Evolutionary conservation across 2,329 filamentous ascomycete species (phyloP).

Genomic region (Paraphoma chrysanthemicola): DNA sequence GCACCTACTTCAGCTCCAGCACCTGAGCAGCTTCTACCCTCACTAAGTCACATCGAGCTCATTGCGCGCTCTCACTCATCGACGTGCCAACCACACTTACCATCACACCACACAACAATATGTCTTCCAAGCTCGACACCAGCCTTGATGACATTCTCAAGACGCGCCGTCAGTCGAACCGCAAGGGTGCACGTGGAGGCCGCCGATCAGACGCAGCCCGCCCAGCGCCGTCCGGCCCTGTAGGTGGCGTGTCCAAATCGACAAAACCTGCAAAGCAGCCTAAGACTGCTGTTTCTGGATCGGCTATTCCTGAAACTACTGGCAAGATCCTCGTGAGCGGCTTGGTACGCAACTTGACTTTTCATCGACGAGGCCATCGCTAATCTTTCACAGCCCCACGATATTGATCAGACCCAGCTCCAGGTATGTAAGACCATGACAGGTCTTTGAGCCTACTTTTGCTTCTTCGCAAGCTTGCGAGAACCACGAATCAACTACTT

Average conservation of each 20-base stretch:
- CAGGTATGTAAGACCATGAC: slow-evolving; percentile 96
- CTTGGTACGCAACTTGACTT: slow-evolving; percentile 71
- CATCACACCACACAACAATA: slow-evolving; percentile 22
- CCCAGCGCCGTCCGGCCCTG: slow-evolving; percentile 69
- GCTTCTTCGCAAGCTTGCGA: slow-evolving; percentile 33
- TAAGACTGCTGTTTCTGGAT: slow-evolving; percentile 69
- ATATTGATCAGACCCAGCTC: slow-evolving; percentile 96
- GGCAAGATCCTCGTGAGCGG: slow-evolving; percentile 96
- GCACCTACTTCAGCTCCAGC: slow-evolving; percentile 14
- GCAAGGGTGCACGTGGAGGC: slow-evolving; percentile 54
- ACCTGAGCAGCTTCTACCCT: slow-evolving; percentile 12
- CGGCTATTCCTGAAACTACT: slow-evolving; percentile 70
- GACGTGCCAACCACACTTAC: slow-evolving; percentile 16
- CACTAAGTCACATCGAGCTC: slow-evolving; percentile 15
- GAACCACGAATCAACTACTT: slow-evolving; percentile 38
- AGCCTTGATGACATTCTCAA: slow-evolving; percentile 97
- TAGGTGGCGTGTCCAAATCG: slow-evolving; percentile 86
- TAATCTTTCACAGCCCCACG: slow-evolving; percentile 77
- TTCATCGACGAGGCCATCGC: slow-evolving; percentile 23
- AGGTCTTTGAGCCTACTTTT: slow-evolving; percentile 51
- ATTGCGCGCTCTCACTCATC: slow-evolving; percentile 19
- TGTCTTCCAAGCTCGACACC: slow-evolving; percentile 84
- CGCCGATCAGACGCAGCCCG: slow-evolving; percentile 57
- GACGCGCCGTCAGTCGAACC: slow-evolving; percentile 66
- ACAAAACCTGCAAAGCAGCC: slow-evolving; percentile 65